Evolutionary conservation across 441 rosid genomes (phyloP).

Genomic region (Populus hybrid): DNA sequence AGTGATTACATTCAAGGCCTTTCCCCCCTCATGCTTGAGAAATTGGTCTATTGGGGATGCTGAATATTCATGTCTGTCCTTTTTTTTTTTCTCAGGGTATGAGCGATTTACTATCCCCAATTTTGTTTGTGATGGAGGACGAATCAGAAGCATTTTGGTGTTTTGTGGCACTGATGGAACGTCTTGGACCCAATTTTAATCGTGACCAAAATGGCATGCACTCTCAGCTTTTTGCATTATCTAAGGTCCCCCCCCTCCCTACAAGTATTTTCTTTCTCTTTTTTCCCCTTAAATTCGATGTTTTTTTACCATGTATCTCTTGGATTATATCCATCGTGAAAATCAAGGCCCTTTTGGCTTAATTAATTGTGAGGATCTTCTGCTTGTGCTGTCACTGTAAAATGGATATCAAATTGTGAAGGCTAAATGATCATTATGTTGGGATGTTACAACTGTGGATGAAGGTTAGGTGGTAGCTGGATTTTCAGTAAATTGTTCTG

Average conservation of each 20-base stretch:
- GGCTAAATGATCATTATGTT: neutral
- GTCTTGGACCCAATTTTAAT: slow-evolving; percentile 96
- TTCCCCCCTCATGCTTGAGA: neutral
- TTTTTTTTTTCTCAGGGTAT: slow-evolving; percentile 62
- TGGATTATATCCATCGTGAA: neutral
- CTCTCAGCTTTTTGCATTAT: slow-evolving; percentile 89
- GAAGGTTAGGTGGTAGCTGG: neutral
- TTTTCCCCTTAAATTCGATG: neutral
- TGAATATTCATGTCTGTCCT: neutral
- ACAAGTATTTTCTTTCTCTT: neutral
- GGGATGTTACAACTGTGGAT: neutral
- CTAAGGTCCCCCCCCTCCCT: slow-evolving; percentile 54
- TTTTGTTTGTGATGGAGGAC: slow-evolving; percentile 82
- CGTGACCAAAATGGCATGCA: slow-evolving; percentile 99
- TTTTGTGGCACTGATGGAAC: slow-evolving; percentile 89
- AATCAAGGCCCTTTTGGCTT: neutral
- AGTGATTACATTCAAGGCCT: neutral
- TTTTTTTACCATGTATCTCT: neutral
- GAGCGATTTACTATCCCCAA: slow-evolving; percentile 93
- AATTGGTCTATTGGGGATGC: neutral
- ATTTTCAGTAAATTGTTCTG: neutral
- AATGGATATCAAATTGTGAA: neutral
- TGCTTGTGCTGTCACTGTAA: neutral
- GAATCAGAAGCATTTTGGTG: slow-evolving; percentile 98
- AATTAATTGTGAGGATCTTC: neutral